Evolutionary conservation across 345 rosid species (phyloP).

Genomic region (Noccaea bulbosa): DNA sequence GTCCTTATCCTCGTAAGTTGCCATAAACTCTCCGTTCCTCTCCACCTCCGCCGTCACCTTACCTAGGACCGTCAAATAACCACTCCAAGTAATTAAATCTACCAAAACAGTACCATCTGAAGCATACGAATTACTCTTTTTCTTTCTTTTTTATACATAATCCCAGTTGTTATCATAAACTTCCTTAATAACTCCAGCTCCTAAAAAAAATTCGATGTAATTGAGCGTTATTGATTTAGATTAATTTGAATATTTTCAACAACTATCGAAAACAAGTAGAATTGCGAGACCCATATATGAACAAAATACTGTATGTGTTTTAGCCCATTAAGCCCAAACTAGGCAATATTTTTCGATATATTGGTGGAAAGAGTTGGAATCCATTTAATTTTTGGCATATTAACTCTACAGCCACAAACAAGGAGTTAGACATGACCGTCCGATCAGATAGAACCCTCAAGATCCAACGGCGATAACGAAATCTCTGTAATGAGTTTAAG

Average conservation of each 20-base stretch:
- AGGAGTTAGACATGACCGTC: slow-evolving; percentile 8
- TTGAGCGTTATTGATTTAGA: too few species aligned
- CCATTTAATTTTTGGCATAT: too few species aligned
- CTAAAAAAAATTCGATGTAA: neutral
- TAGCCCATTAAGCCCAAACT: too few species aligned
- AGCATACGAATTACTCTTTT: neutral
- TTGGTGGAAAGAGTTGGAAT: too few species aligned
- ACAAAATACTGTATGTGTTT: too few species aligned
- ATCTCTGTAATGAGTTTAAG: neutral
- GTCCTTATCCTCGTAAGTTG: slow-evolving; percentile 80
- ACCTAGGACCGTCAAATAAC: slow-evolving; percentile 41
- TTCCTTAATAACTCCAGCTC: neutral
- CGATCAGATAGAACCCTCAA: slow-evolving; percentile 32
- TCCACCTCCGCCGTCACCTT: slow-evolving; percentile 30
- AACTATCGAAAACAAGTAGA: too few species aligned
- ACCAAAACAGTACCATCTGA: neutral
- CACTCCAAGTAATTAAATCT: neutral
- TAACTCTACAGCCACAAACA: neutral
- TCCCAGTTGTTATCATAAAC: neutral
- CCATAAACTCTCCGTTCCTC: slow-evolving; percentile 52
- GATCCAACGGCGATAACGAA: slow-evolving; percentile 39
- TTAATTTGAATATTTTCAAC: too few species aligned
- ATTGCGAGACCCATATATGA: too few species aligned
- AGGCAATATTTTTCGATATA: too few species aligned
- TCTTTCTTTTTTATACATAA: neutral